Evolutionary conservation across 129 eudicot species (phyloP).

Genomic region (Pittosporum tobira): DNA sequence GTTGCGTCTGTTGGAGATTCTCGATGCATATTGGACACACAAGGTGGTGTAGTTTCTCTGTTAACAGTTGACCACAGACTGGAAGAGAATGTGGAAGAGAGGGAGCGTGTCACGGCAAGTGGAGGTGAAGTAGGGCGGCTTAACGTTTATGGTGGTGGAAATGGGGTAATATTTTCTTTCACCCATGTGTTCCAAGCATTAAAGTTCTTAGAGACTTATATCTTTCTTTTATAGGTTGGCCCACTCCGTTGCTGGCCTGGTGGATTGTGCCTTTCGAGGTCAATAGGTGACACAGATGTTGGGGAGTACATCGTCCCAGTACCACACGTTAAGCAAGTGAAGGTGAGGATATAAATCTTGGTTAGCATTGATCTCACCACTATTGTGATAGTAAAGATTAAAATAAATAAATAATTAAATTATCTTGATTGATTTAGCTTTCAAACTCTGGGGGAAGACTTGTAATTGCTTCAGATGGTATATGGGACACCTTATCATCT

Average conservation of each 20-base stretch:
- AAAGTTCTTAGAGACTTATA: neutral
- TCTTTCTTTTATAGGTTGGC: constrained; percentile 49
- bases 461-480: constrained; percentile 95
- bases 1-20: constrained; percentile 99
- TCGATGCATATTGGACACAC: constrained; percentile 89
- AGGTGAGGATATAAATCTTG: constrained; percentile 32
- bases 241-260: constrained; percentile 99
- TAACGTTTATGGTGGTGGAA: constrained; percentile 76
- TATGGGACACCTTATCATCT: constrained; percentile 91
- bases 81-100: constrained; percentile 92
- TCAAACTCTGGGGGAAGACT: constrained; percentile 92
- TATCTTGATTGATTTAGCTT: constrained; percentile 39
- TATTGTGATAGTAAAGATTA: neutral
- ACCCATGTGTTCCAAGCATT: neutral
- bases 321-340: constrained; percentile 97
- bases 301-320: constrained; percentile 95
- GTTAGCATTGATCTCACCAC: neutral
- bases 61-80: constrained; percentile 93
- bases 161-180: constrained; percentile 35
- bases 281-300: constrained; percentile 96
- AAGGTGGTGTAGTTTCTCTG: constrained; percentile 73
- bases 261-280: constrained; percentile 93
- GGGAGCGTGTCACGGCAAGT: constrained; percentile 88
- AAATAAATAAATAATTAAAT: neutral
- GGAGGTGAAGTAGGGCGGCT: constrained; percentile 96